Evolutionary conservation across 2,329 filamentous ascomycete genomes (phyloP).

Genomic region (Cercospora citrullina): DNA sequence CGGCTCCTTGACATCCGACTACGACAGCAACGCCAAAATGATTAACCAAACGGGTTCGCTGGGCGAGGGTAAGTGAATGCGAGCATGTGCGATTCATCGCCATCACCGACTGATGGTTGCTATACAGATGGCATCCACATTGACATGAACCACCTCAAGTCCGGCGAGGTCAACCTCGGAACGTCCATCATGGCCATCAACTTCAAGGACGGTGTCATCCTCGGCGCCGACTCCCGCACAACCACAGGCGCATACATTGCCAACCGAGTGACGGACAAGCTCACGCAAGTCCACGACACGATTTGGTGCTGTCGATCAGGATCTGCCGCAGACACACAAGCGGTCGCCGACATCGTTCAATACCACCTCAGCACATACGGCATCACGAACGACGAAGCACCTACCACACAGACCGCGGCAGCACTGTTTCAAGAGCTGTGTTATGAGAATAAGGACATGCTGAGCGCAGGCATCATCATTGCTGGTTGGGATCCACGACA

Average conservation of each 20-base stretch:
- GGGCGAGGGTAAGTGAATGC: slow-evolving; percentile 40
- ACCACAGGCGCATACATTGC: slow-evolving; percentile 98
- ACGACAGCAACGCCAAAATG: slow-evolving; percentile 30
- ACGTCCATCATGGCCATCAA: slow-evolving; percentile 99
- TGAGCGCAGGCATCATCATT: slow-evolving; percentile 95
- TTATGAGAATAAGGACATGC: slow-evolving; percentile 92
- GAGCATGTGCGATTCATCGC: not conserved
- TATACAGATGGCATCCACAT: slow-evolving; percentile 92
- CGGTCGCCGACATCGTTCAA: slow-evolving; percentile 95
- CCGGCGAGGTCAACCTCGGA: slow-evolving; percentile 96
- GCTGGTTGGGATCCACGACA: slow-evolving; percentile 96
- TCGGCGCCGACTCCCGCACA: slow-evolving; percentile 95
- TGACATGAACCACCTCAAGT: slow-evolving; percentile 98
- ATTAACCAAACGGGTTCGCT: slow-evolving; percentile 44
- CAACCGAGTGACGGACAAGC: slow-evolving; percentile 98
- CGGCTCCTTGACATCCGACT: not conserved
- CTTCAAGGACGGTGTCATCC: slow-evolving; percentile 96
- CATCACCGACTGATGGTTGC: slow-evolving; percentile 20
- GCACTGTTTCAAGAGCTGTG: slow-evolving; percentile 97
- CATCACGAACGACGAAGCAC: slow-evolving; percentile 82
- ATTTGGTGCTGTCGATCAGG: slow-evolving; percentile 99
- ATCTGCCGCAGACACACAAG: slow-evolving; percentile 95
- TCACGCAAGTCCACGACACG: slow-evolving; percentile 96
- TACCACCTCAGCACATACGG: slow-evolving; percentile 94
- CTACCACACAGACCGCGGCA: slow-evolving; percentile 92